Evolutionary conservation across 129 eudicot genomes (phyloP).

Genomic region (Logfia minima): DNA sequence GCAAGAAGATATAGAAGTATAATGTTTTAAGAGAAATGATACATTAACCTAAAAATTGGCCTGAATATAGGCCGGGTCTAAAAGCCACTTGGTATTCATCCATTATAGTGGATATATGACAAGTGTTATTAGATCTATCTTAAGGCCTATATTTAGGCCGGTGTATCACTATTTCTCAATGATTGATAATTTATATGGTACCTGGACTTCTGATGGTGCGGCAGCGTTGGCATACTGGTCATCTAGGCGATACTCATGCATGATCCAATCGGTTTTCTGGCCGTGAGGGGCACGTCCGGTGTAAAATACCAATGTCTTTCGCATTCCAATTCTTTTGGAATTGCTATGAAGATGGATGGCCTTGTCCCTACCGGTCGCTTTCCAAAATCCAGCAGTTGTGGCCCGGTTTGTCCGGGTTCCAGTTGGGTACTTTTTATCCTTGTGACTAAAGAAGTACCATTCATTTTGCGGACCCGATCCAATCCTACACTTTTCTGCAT

Average conservation of each 20-base stretch:
- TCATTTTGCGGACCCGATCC: slow-evolving; percentile 89
- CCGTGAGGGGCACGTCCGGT: slow-evolving; percentile 95
- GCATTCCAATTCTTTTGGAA: slow-evolving; percentile 74
- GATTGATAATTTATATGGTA: slow-evolving; percentile 7
- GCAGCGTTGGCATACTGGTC: slow-evolving; percentile 42
- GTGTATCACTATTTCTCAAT: background rate
- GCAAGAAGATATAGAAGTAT: background rate
- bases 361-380: slow-evolving; percentile 91
- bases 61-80: too few relatives aligned
- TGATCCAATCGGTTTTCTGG: slow-evolving; percentile 90
- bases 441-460: slow-evolving; percentile 93
- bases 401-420: slow-evolving; percentile 90
- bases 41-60: too few relatives aligned
- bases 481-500: slow-evolving; percentile 74
- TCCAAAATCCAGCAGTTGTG: slow-evolving; percentile 85
- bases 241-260: slow-evolving; percentile 91
- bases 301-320: slow-evolving; percentile 82
- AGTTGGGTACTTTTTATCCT: slow-evolving; percentile 90
- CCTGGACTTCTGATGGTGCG: slow-evolving; percentile 53
- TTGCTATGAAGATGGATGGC: slow-evolving; percentile 56
- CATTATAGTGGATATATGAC: too few relatives aligned
- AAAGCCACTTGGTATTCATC: too few relatives aligned
- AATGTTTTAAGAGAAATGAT: too few relatives aligned
- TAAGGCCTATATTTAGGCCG: background rate
- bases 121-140: too few relatives aligned